Evolutionary conservation across 2,329 filamentous ascomycete species (phyloP), one percentile per base, ranked within the genome.

Genomic region (Beauveria rudraprayagi): DNA sequence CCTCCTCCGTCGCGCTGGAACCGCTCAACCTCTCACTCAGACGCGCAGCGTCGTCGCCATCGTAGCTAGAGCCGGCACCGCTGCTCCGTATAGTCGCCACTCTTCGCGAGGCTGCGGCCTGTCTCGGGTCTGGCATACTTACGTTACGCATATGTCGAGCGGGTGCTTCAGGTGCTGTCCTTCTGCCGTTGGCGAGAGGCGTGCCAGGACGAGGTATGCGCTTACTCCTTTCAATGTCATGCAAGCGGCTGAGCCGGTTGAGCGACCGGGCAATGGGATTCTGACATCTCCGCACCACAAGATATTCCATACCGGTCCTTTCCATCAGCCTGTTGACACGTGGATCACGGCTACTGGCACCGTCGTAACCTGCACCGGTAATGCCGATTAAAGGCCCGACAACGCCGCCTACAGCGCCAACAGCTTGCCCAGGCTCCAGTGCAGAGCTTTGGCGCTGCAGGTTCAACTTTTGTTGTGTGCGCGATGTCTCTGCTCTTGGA

Each of bases 391-490:
- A 68, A 0, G 80, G 77, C 14, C 76, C 77, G 8, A 75, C 73
- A 1, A 75, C 73, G 5, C 78, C 76, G 7, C 69, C 69, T 28
- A 70, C 69, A 19, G 68, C 70, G 1, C 69, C 61, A 0, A 73
- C 69, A 5, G 68, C 63, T 74, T 86, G 82, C 34, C 82, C 76
- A 0, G 85, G 84, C 66, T 91, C 88, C 53, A 91, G 86, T 65
- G 83, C 84, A 3, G 87, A 90, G 69, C 86, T 89, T 34, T 87
- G 88, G 43, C 88, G 82, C 69, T 91, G 87, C 1, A 91, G 79
- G 73, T 90, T 87, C 16, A 91, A 77, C 68, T 91, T 91, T 70
- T 91, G 87, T 72, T 91, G 87, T 1, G 87, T 90, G 16, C 88
- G 81, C 59, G 86, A 89, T 65, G 83, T 80, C 62, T 84, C 81